Base-by-base conservation (phyloP, 2,329 filamentous ascomycete genomes). In the Cladosporium oxysporum region DNA sequence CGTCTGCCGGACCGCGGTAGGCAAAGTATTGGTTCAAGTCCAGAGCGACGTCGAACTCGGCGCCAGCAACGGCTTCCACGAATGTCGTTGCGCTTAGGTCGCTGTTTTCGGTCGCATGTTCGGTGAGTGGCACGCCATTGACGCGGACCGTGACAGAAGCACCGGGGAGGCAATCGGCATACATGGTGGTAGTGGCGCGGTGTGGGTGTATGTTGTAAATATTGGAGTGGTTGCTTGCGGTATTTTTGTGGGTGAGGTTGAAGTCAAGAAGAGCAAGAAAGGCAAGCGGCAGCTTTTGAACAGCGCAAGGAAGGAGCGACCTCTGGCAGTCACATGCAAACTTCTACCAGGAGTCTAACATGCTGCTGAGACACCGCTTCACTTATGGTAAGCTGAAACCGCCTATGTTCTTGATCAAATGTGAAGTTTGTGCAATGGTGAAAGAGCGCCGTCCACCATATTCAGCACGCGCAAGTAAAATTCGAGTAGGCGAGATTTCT, bases 61-160 rank as follows among this genome's bases (percentile, higher is more conserved):
- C 29, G 29, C 68, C 69, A 28, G 66, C 29, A 7, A 47, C 29
- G 14, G 66, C 66, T n/a, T 73, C 70, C 2, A 74, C 61, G 50
- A 68, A 73, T 8, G 59, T 65, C 0, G 65, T 65, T 8, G 59
- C 62, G 7, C 55, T 49, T 0, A n/a, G 21, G 3, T 68, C 58
- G 2, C 23, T 26, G 21, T 68, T 68, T 1, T 69, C 66, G 10
- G 66, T 65, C 10, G 67, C 57, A 50, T 71, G 66, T 58, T 74
- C 72, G 1, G 66, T 8, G 1, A 71, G 67, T 0, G 33, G 28
- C 1, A 21, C 21, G 1, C 64, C 62, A 35, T 65, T 33, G 7
- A 71, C 66, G 2, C 29, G 28, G 2, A 73, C 47, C 3, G 58
- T 53, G 16, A 70, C 69, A 6, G 18, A 23, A 5, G 71, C 53